Percentiles rank a stretch among this genome's conserved stretches.
Conservation (phyloP, 257 asterid species). For the Scutellaria galericulata region DNA sequence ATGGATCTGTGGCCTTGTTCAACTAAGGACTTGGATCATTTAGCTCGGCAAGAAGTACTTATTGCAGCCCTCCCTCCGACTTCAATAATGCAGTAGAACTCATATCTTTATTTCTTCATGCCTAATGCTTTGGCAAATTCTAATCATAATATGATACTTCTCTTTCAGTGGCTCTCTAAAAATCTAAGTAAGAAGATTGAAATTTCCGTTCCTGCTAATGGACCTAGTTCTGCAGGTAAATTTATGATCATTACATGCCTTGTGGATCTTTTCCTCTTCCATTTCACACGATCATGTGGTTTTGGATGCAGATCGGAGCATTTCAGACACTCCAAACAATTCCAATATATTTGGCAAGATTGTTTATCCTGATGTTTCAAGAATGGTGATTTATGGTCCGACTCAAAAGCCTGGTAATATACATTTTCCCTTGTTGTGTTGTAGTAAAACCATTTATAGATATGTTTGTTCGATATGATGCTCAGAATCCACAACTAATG, state of each 20-base stretch:
- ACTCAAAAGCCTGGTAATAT: slow-evolving; percentile 68
- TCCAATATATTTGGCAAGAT: slow-evolving; percentile 63
- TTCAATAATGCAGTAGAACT: slow-evolving; percentile 17
- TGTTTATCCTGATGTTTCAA: slow-evolving; percentile 81
- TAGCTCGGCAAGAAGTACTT: slow-evolving; percentile 87
- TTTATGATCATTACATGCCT: slow-evolving; percentile 12
- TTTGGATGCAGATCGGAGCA: slow-evolving; percentile 56
- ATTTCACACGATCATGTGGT: slow-evolving; percentile 19
- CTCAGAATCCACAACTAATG: slow-evolving; percentile 12
- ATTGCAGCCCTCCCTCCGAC: slow-evolving; percentile 21
- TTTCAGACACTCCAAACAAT: slow-evolving; percentile 49
- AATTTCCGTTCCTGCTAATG: slow-evolving; percentile 57
- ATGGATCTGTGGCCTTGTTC: slow-evolving; percentile 99
- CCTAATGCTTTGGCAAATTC: not conserved
- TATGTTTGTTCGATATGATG: not conserved
- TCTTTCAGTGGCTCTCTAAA: slow-evolving; percentile 72
- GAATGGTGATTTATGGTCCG: slow-evolving; percentile 70
- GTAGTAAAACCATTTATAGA: slow-evolving; percentile 22
- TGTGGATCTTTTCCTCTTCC: slow-evolving; percentile 16
- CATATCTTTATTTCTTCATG: slow-evolving; percentile 14
- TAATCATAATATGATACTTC: slow-evolving; percentile 11
- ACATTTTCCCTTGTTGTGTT: slow-evolving; percentile 3
- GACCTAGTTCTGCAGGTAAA: slow-evolving; percentile 62
- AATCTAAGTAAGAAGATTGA: slow-evolving; percentile 74
- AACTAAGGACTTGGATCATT: slow-evolving; percentile 86